Base-by-base conservation (phyloP, 345 rosid species). In the Camelina sativa region DNA sequence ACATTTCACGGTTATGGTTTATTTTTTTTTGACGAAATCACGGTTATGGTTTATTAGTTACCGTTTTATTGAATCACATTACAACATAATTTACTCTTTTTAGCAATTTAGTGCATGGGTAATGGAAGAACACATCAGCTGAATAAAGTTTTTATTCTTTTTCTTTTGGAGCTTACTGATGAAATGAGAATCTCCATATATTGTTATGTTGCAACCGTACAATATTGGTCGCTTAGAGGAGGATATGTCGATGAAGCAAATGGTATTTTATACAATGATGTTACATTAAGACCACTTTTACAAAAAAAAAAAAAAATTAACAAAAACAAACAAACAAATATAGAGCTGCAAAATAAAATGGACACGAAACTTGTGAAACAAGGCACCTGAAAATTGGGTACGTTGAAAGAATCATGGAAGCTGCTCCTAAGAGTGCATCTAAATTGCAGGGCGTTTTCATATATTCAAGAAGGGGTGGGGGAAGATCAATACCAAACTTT, bases 321-420 rank as follows among this genome's bases (percentile, higher is more conserved):
- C 52, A 20, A 52, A 60, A 41, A 55, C 46, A 73, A 16, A 19
- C 57, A 65, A 80, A 76, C 69, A 81, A 77, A 79, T 74, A 80
- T 52, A 56, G 23, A 67, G 71, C 63, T 43, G 44, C 43, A 3
- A 52, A 75, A 76, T 63, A 73, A 16, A 76, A 62, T 28, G 54
- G 48, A 75, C 67, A 79, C 65, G 40, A 47, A 61, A 62, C 79
- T 55, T 77, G 68, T 41, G 77, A 66, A 82, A 51, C 68, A 20
- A 63, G 76, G 60, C 52, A 69, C 75, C 73, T 34, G 47, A 65
- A 72, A 60, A 76, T 23, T 32, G 19, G 74, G 81, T 77, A 68
- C 28, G 32, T 62, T 72, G 72, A 82, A 86, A 68, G 84, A 90
- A 81, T 84, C 86, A 58, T 79, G 64, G 80, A 70, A 22, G 78